A percentile compares a stretch with the other conserved stretches of the same genome.
These are phyloP conservation scores for Protoeuglena noctilucae DNA, from an alignment of 139 green algal species.

Conservation along the genomic window DNA sequence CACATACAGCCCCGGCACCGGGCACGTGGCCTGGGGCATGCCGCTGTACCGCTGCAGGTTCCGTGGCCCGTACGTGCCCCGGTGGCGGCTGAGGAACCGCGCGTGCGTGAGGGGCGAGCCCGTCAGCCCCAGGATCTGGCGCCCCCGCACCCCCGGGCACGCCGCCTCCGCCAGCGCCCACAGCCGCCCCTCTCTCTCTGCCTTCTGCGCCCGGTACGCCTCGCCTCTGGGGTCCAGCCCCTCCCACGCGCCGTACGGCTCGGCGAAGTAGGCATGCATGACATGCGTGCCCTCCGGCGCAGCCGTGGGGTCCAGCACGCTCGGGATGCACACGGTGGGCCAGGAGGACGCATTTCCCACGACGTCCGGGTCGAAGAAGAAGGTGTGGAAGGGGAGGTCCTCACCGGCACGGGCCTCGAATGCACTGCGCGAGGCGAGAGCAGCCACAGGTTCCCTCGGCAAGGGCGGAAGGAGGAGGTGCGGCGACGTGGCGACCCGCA, in stretches of 20 bases:
- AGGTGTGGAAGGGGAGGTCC: not conserved
- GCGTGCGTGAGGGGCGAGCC: constrained; percentile 42
- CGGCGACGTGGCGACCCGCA: too few relatives aligned
- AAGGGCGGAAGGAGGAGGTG: not conserved
- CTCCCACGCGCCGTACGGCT: constrained; percentile 23
- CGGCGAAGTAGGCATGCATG: constrained; percentile 17
- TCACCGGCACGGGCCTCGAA: not conserved
- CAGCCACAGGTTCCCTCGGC: not conserved
- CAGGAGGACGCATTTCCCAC: constrained; percentile 14
- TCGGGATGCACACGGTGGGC: constrained; percentile 22
- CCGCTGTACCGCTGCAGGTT: constrained; percentile 1
- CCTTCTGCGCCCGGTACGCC: constrained; percentile 37
- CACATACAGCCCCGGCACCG: constrained; percentile 13
- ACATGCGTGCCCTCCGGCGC: constrained; percentile 22
- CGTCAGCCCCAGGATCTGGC: constrained; percentile 25
- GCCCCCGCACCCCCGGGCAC: constrained; percentile 19
- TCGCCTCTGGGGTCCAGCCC: constrained; percentile 17
- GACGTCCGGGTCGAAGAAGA: constrained; percentile 1
- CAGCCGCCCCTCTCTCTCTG: constrained; percentile 27
- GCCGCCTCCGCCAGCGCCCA: constrained; percentile 19
- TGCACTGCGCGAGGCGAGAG: not conserved
- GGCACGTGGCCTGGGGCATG: constrained; percentile 10
- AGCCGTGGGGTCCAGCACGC: constrained; percentile 12
- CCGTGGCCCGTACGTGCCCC: constrained; percentile 30
- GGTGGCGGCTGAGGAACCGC: constrained; percentile 34